A percentile compares a stretch with the other conserved stretches of the same genome.
These are phyloP conservation scores for Epichloe gansuensis DNA, from an alignment of 2,329 filamentous ascomycete genomes.

Conservation along the genomic window DNA sequence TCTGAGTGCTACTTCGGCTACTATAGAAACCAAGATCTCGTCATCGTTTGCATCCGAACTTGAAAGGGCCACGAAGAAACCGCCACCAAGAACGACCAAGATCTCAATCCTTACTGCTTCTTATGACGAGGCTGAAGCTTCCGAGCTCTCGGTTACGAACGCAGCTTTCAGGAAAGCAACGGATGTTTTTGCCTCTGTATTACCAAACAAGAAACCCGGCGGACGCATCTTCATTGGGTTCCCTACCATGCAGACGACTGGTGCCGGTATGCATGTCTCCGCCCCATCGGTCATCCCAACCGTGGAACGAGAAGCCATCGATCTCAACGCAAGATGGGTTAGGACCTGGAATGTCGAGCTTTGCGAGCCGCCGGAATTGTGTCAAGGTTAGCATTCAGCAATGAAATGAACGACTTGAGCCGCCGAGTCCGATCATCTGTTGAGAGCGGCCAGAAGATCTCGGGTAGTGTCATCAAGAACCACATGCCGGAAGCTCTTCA, in stretches of 20 bases:
- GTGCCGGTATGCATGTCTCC: slow-evolving; percentile 84
- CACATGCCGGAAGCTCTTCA: slow-evolving; percentile 72
- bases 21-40: slow-evolving; percentile 64
- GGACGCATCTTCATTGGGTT: slow-evolving; percentile 96
- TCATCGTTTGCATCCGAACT: slow-evolving; percentile 69
- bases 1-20: slow-evolving; percentile 74
- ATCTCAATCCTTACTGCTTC: slow-evolving; percentile 85
- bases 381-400: slow-evolving; percentile 73
- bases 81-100: slow-evolving; percentile 76
- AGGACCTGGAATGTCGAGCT: slow-evolving; percentile 93
- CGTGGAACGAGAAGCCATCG: slow-evolving; percentile 91
- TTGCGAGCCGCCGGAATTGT: slow-evolving; percentile 83
- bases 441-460: slow-evolving; percentile 38
- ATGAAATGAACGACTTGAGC: slow-evolving; percentile 72
- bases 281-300: slow-evolving; percentile 95
- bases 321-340: slow-evolving; percentile 90
- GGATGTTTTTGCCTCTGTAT: slow-evolving; percentile 80
- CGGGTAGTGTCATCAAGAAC: slow-evolving; percentile 49
- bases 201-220: slow-evolving; percentile 69
- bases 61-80: slow-evolving; percentile 93
- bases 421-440: slow-evolving; percentile 40
- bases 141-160: slow-evolving; percentile 36
- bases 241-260: slow-evolving; percentile 93
- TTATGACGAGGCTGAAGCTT: slow-evolving; percentile 66
- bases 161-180: slow-evolving; percentile 42